These are phyloP conservation scores for Eutypella sp. DNA, from an alignment of 2,329 filamentous ascomycete species.

Conservation along the genomic window DNA sequence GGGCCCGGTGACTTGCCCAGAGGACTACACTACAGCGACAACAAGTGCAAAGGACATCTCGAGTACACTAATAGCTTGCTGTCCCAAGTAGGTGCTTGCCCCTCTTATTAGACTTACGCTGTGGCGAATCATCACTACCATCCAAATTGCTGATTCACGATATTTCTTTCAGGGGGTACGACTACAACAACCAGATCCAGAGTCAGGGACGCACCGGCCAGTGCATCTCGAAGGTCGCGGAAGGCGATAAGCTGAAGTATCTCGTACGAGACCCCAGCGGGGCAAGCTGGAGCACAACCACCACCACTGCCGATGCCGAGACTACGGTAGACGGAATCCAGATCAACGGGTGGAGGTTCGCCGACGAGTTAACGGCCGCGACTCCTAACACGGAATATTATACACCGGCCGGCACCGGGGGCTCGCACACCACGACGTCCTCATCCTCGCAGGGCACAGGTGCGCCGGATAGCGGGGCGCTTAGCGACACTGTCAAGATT, in stretches of 20 bases:
- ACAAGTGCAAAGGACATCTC: conserved; percentile 10
- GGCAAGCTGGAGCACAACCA: conserved; percentile 11
- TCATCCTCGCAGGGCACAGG: no score
- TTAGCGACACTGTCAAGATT: conserved; percentile 3
- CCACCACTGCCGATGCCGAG: conserved; percentile 6
- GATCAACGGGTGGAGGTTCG: conserved; percentile 16
- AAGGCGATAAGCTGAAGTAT: conserved; percentile 10
- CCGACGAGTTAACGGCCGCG: conserved; percentile 4
- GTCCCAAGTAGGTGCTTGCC: conserved; percentile 15
- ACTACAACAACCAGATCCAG: background rate
- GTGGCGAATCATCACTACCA: background rate
- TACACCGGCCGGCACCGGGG: background rate
- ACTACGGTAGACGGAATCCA: conserved; percentile 11
- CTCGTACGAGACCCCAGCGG: conserved; percentile 2
- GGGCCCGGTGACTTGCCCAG: conserved; percentile 14
- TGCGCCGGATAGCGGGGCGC: background rate
- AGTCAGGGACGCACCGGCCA: conserved; percentile 10
- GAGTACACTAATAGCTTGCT: conserved; percentile 15
- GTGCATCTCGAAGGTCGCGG: conserved; percentile 11
- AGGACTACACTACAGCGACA: conserved; percentile 15
- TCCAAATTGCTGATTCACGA: no score
- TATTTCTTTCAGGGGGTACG: background rate
- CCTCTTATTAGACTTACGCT: no score
- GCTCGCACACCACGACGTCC: background rate
- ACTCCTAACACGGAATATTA: conserved; percentile 6